Percentiles rank a stretch among this genome's conserved stretches.
phyloP scores from a whole-genome alignment of 1,284 basidiomycete genomes.

The Lignosus rhinocerotis region DNA sequence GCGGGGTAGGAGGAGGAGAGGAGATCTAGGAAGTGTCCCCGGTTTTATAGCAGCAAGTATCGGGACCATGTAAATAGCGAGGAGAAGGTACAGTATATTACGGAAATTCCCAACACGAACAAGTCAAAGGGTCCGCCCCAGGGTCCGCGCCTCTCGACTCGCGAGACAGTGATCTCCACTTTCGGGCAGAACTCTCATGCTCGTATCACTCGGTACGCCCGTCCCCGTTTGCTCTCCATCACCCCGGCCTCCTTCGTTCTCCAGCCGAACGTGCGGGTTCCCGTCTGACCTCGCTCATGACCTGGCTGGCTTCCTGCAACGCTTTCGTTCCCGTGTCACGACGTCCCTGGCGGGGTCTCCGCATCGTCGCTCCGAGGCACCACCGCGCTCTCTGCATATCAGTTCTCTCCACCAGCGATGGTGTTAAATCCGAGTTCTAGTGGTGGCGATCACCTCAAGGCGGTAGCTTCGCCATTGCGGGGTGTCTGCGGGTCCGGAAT shows the following conservation, averaged over 20 bases:
- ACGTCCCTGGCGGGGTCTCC: constrained; percentile 14
- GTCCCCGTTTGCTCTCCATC: constrained; percentile 15
- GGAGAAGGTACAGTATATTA: background rate
- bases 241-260: constrained; percentile 1
- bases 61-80: constrained; percentile 6
- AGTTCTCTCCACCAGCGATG: background rate
- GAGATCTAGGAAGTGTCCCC: background rate
- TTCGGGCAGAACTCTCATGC: background rate
- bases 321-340: background rate
- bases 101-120: background rate
- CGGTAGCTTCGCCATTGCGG: no score
- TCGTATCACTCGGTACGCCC: constrained; percentile 12
- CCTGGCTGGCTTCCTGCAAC: background rate
- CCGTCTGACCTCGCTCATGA: constrained; percentile 3
- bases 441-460: constrained; percentile 5
- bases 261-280: constrained; percentile 7
- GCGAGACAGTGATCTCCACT: background rate
- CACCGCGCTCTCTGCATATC: background rate
- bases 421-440: background rate
- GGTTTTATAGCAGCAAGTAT: constrained; percentile 13
- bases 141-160: background rate
- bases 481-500: no score
- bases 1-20: constrained; percentile 4
- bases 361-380: background rate
- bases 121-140: constrained; percentile 1